Base-by-base conservation (phyloP, 345 rosid genomes). In the Eucalyptus cloeziana region DNA sequence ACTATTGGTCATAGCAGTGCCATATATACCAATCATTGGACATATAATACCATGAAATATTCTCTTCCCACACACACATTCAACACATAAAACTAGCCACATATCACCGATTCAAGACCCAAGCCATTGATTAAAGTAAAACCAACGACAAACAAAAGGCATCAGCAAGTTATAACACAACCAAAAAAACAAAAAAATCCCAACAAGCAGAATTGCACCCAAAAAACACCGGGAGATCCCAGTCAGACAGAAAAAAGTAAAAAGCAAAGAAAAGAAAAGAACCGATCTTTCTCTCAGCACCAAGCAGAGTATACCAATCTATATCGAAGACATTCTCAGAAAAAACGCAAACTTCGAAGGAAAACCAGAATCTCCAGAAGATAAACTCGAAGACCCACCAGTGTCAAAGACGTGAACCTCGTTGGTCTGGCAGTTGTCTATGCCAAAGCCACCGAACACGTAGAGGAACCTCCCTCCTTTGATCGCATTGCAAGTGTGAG, bases 401-500 rank as follows among this genome's bases (percentile, higher is more conserved):
- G 40, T 40, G 40, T 40, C 45, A 44, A 44, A 44, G 45, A 44
- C 8, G 8, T 44, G 97, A 89, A 97, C 98, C 92, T 92, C 97
- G 94, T 95, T 97, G 89, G 99, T 96, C 90, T 96, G 99, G 93
- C 99, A 94, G 93, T 96, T 95, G 90, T 96, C 97, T 91, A 90
- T 91, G 89, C 97, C 98, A 92, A 95, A 97, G 56, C 98, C 99
- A 91, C 99, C 99, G 83, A 97, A 97, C 31, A 98, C 95, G 87
- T 96, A 98, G 87, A 98, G 94, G 92, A 96, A 94, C 91, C 95
- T 95, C 81, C 98, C 99, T 51, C 98, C 97, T 92, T 92, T 94
- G 87, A 96, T 92, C 91, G 98, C 93, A 97, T 98, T 98, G 90
- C 97, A 95, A 85, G 99, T 95, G 91, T 98, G 99, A 49, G 98